phyloP scores from a whole-genome alignment of 129 eudicot genomes.

The Silybum marianum region DNA sequence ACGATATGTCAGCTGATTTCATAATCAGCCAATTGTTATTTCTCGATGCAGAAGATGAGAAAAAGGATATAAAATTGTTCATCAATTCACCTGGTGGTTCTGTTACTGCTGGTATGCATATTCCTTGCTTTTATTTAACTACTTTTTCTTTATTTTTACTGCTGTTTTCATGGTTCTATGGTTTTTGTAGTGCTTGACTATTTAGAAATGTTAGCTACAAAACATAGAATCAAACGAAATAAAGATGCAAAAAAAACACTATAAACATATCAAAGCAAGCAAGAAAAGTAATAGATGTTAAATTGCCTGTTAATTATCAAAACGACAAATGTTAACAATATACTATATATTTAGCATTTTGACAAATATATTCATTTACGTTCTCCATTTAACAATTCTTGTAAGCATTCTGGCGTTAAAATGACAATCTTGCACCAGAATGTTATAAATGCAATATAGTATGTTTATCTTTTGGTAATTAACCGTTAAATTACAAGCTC shows the following conservation, averaged over 20 bases:
- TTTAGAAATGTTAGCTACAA: neutral
- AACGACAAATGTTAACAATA: neutral
- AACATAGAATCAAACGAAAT: neutral
- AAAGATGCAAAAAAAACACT: neutral
- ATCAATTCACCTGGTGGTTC: slow-evolving; percentile 98
- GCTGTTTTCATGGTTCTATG: neutral
- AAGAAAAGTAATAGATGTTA: neutral
- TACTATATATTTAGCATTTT: neutral
- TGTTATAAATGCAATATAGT: neutral
- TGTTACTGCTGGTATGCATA: slow-evolving; percentile 75
- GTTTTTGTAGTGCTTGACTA: neutral
- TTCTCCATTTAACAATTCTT: neutral
- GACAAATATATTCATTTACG: neutral
- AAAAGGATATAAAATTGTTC: slow-evolving; percentile 82
- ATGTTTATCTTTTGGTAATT: neutral
- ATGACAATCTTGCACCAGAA: neutral
- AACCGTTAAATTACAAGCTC: neutral
- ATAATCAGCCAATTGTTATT: slow-evolving; percentile 83
- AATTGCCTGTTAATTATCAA: neutral
- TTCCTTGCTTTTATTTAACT: slow-evolving; percentile 7
- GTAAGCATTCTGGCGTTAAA: neutral
- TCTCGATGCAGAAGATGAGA: slow-evolving; percentile 81
- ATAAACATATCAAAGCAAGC: neutral
- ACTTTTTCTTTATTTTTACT: neutral
- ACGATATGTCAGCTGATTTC: slow-evolving; percentile 84